Percentiles rank a stretch among this genome's conserved stretches.
Conservation (phyloP, 1,284 basidiomycete genomes). For the Pascua sp. region DNA sequence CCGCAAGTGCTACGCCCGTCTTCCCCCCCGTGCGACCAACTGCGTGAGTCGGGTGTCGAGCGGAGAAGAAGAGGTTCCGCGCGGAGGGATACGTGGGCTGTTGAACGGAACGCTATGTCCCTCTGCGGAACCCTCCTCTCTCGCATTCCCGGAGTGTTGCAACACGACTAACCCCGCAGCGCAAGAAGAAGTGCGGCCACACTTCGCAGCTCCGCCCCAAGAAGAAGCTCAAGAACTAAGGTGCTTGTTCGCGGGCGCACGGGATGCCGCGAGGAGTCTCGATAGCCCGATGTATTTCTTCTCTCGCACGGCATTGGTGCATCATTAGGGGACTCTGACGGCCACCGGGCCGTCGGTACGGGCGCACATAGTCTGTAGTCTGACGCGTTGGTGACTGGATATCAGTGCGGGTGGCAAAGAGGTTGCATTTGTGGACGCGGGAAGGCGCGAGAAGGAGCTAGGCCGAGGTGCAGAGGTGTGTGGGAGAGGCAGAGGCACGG, state of each 20-base stretch:
- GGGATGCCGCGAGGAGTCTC: constrained; percentile 20
- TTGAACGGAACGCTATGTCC: neutral
- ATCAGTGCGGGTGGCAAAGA: too few species aligned
- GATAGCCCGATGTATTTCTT: constrained; percentile 31
- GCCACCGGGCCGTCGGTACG: too few species aligned
- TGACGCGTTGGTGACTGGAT: too few species aligned
- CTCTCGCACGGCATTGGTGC: constrained; percentile 10
- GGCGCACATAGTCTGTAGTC: too few species aligned
- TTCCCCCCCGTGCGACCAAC: constrained; percentile 98
- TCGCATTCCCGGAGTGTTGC: too few species aligned
- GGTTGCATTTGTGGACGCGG: too few species aligned
- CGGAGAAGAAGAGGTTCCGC: neutral
- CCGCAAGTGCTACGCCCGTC: constrained; percentile 99
- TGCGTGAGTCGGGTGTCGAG: constrained; percentile 67
- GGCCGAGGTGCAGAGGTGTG: too few species aligned
- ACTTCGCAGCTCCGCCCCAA: constrained; percentile 89
- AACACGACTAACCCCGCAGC: constrained; percentile 22
- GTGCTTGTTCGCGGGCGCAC: constrained; percentile 10
- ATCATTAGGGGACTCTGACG: too few species aligned
- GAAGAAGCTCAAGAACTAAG: constrained; percentile 81
- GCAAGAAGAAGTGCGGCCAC: constrained; percentile 69
- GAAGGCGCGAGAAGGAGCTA: too few species aligned
- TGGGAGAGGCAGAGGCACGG: too few species aligned
- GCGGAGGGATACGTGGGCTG: too few species aligned
- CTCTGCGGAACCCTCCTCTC: neutral